These are phyloP conservation scores for Panaeolus cyanescens DNA, from an alignment of 768 basidiomycete genomes.

Conservation along the genomic window DNA sequence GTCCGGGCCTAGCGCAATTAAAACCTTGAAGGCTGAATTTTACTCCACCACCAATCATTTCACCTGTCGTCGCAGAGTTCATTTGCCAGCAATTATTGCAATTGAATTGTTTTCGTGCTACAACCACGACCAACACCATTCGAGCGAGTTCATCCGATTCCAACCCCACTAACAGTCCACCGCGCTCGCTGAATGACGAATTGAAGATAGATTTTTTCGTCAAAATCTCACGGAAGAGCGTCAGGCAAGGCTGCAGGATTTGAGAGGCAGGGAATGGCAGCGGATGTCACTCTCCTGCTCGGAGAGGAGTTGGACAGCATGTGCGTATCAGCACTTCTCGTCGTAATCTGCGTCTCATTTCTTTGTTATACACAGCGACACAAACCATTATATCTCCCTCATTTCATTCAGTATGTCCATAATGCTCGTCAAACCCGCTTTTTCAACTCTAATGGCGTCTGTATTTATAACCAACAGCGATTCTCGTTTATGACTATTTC, in stretches of 20 bases:
- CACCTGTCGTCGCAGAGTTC: background rate
- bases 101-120: background rate
- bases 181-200: background rate
- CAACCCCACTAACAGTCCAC: background rate
- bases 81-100: background rate
- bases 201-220: background rate
- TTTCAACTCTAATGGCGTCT: background rate
- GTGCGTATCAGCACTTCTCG: background rate
- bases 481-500: conserved; percentile 47
- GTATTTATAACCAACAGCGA: conserved; percentile 21
- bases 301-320: background rate
- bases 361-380: conserved; percentile 11
- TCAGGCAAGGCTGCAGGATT: background rate
- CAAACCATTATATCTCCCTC: conserved; percentile 22
- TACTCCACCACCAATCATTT: background rate
- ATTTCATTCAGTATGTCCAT: conserved; percentile 27
- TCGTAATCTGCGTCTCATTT: background rate
- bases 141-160: background rate
- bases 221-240: background rate
- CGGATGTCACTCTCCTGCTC: background rate
- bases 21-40: background rate
- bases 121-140: too few relatives aligned
- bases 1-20: background rate
- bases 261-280: background rate
- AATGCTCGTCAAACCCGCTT: background rate